Percentiles rank a stretch among this genome's conserved stretches.
Conservation (phyloP, 2,329 filamentous ascomycete species). For the Epichloe coenophiala region DNA sequence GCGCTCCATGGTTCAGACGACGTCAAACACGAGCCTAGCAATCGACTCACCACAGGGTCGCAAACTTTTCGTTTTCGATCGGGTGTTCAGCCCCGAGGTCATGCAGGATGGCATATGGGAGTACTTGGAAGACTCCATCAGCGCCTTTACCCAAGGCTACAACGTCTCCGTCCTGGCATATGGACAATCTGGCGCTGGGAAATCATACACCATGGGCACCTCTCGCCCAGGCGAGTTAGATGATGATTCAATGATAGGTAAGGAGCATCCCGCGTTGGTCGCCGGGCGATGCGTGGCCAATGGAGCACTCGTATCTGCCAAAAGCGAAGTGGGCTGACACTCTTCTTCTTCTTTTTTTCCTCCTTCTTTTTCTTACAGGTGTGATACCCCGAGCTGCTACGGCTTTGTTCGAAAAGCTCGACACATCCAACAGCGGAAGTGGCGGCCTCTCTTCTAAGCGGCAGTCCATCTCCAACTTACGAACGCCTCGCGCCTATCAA, state of each 20-base stretch:
- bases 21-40: slow-evolving; percentile 67
- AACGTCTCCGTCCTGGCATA: slow-evolving; percentile 97
- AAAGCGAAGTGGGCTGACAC: neutral
- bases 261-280: neutral
- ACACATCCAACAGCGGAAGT: slow-evolving; percentile 40
- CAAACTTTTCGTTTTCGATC: slow-evolving; percentile 93
- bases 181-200: slow-evolving; percentile 92
- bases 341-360: neutral
- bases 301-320: neutral
- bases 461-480: slow-evolving; percentile 45
- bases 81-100: slow-evolving; percentile 75
- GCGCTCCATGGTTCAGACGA: slow-evolving; percentile 80
- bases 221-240: slow-evolving; percentile 69
- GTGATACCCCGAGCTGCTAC: slow-evolving; percentile 88
- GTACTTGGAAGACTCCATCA: slow-evolving; percentile 81
- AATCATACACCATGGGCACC: slow-evolving; percentile 98
- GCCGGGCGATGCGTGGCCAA: no score
- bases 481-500: slow-evolving; percentile 61
- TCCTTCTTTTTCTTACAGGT: slow-evolving; percentile 34
- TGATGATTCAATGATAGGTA: slow-evolving; percentile 64
- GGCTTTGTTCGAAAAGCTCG: slow-evolving; percentile 77
- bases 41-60: slow-evolving; percentile 87
- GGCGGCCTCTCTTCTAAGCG: slow-evolving; percentile 37
- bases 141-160: slow-evolving; percentile 86
- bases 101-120: slow-evolving; percentile 88